Conservation (phyloP, 2,329 filamentous ascomycete species). For the Beauveria rudraprayagi region DNA sequence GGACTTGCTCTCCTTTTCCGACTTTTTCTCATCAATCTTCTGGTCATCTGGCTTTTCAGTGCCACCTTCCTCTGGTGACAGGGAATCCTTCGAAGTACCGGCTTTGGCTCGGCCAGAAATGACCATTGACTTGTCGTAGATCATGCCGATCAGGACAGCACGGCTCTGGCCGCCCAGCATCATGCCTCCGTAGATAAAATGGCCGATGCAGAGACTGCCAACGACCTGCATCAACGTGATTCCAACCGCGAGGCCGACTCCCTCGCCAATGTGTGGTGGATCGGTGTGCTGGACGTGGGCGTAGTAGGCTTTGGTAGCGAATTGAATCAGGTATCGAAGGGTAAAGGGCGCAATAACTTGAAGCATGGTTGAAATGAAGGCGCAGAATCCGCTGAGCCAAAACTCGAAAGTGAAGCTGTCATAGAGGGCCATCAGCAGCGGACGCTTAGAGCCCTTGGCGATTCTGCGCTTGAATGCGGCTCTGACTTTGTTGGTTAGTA, state of each 20-base stretch:
- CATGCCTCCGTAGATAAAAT: conserved; percentile 91
- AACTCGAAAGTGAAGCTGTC: conserved; percentile 84
- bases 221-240: conserved; percentile 78
- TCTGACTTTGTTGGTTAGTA: conserved; percentile 58
- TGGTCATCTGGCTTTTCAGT: conserved; percentile 36
- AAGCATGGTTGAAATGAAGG: conserved; percentile 63
- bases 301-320: conserved; percentile 69
- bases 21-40: conserved; percentile 29
- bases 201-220: conserved; percentile 74
- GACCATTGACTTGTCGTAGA: conserved; percentile 89
- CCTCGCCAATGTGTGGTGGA: conserved; percentile 61
- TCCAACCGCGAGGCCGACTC: conserved; percentile 75
- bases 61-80: conserved; percentile 29
- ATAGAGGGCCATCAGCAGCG: conserved; percentile 72
- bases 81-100: conserved; percentile 48
- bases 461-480: conserved; percentile 62
- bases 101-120: conserved; percentile 83
- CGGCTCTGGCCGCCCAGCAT: conserved; percentile 79
- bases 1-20: conserved; percentile 29
- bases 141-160: conserved; percentile 72
- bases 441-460: conserved; percentile 59
- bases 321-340: conserved; percentile 78
- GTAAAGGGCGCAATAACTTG: conserved; percentile 81
- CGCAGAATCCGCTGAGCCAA: conserved; percentile 71
- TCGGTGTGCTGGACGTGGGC: conserved; percentile 45